Base-by-base conservation (phyloP, 805 yeast species). In the Starmerella potacharoeniae region DNA sequence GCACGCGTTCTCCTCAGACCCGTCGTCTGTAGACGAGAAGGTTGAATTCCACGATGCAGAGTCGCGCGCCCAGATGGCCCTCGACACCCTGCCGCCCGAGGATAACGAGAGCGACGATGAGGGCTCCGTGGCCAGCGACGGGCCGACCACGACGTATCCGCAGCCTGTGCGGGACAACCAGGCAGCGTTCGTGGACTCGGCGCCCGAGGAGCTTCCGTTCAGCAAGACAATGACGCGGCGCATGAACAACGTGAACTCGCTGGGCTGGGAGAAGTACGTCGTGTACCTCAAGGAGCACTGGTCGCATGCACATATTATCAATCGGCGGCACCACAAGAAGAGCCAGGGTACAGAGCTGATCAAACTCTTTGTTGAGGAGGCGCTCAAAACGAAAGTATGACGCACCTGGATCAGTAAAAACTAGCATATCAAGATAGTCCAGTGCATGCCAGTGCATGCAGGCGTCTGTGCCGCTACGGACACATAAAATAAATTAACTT, bases 271-370 rank as follows among this genome's bases (percentile, higher is more conserved):
- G 49, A 87, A 89, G 65, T 76, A 86, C 43, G 84, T 91, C 0
- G 82, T 82, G 1, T 81, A 79, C 61, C 74, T 88, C 47, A 82
- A 81, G 56, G 77, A 84, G 28, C 73, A 82, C 65, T 86, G 89
- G 66, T 82, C 96, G 0, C 97, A 90, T 65, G 95, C 85, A 55
- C 84, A 84, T 1, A 85, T 90, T 52, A 84, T 88, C 30, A 87
- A 90, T n/a, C 75, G 97, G 11, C 55, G 43, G 64, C 14, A 61
- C 34, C 54, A 56, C 41, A 62, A 48, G 7, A 16, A 61, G 9
- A 64, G 65, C 14, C 65, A 62, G 47, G 72, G 71, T 0, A 55
- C 58, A 7, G 58, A 55, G 42, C 42, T 65, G 33, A 47, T 65
- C 34, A 55, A 52, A 35, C 62, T 62, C 47, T 68, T 54, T 47